These are phyloP conservation scores for Eragrostis tef DNA, from an alignment of 202 grass and related monocot species.

Conservation along the genomic window DNA sequence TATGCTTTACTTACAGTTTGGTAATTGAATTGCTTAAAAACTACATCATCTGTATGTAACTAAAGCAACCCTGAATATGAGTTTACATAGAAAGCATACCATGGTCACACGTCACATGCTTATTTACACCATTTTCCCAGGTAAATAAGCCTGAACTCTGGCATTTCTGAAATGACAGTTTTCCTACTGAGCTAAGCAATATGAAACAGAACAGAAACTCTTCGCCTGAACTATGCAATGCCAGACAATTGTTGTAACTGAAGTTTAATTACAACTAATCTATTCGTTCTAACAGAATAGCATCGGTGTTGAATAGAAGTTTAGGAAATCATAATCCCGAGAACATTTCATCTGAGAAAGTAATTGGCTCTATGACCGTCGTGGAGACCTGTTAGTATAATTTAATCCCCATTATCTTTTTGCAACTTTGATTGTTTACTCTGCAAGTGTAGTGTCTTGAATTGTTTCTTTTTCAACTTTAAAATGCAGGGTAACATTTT, in stretches of 20 bases:
- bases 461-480: conserved; percentile 14
- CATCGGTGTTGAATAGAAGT: not conserved
- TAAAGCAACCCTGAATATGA: not conserved
- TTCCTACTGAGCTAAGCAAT: not conserved
- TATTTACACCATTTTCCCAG: not conserved
- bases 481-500: conserved; percentile 48
- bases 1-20: not conserved
- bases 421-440: not conserved
- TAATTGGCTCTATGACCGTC: not conserved
- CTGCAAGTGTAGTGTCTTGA: not conserved
- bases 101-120: not conserved
- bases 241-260: not conserved
- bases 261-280: not conserved
- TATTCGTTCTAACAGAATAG: not conserved
- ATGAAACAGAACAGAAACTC: not conserved
- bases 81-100: not conserved
- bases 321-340: not conserved
- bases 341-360: not conserved
- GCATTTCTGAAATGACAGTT: not conserved
- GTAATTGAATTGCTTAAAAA: not conserved
- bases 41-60: not conserved
- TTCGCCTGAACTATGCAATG: not conserved
- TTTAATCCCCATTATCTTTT: not conserved
- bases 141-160: not conserved
- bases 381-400: not conserved